Conservation (phyloP, 1,139 yeast species). For the Nakaseomyces uthaithaninus region DNA sequence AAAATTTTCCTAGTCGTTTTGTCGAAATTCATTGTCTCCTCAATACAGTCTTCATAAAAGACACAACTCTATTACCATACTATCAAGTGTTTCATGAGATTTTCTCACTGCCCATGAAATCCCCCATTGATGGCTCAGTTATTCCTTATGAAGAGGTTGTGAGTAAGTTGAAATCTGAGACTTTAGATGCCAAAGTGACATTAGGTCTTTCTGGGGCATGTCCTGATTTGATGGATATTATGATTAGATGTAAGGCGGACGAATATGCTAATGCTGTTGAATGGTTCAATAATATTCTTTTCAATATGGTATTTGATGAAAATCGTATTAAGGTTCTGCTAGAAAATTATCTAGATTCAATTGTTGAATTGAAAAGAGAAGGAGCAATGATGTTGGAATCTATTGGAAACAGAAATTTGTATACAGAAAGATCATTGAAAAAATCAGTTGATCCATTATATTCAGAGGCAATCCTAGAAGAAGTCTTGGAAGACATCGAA, state of each 20-base stretch:
- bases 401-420: slow-evolving; percentile 45
- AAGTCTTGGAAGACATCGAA: slow-evolving; percentile 44
- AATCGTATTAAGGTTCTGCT: slow-evolving; percentile 60
- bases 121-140: slow-evolving; percentile 47
- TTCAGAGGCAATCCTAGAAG: slow-evolving; percentile 52
- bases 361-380: slow-evolving; percentile 74
- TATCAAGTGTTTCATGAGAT: slow-evolving; percentile 58
- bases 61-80: slow-evolving; percentile 48
- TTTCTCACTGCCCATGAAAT: slow-evolving; percentile 62
- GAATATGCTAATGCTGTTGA: slow-evolving; percentile 63
- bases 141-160: slow-evolving; percentile 71
- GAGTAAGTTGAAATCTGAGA: slow-evolving; percentile 61
- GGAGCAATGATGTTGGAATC: slow-evolving; percentile 69
- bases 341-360: slow-evolving; percentile 64
- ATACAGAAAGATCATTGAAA: slow-evolving; percentile 52
- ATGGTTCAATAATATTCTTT: slow-evolving; percentile 66
- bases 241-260: slow-evolving; percentile 51
- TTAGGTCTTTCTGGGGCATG: slow-evolving; percentile 55
- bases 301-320: slow-evolving; percentile 61
- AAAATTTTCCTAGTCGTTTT: slow-evolving; percentile 72
- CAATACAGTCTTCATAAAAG: slow-evolving; percentile 55
- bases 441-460: slow-evolving; percentile 59
- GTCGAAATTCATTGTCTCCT: slow-evolving; percentile 60
- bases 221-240: slow-evolving; percentile 56
- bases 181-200: slow-evolving; percentile 50